Conservation (phyloP, 169 alveolate species). For the Fabrea salina region DNA sequence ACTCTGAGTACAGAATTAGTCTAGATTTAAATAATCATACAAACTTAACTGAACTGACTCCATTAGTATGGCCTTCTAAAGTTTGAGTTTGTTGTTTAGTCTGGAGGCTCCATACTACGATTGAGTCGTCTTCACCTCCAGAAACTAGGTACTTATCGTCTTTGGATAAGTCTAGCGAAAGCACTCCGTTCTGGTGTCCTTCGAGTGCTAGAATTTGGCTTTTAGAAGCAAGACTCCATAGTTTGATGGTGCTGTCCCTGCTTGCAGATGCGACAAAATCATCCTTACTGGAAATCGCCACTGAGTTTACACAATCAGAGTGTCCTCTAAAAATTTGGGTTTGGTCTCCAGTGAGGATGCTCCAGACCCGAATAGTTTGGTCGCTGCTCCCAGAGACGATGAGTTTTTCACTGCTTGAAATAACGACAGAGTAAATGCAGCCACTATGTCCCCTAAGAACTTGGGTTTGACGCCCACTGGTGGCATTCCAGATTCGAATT, state of each 20-base stretch:
- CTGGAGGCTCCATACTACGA: conserved; percentile 1
- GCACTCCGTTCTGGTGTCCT: not conserved
- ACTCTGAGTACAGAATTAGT: too few species aligned
- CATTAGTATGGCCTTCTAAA: too few species aligned
- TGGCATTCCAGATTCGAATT: not conserved
- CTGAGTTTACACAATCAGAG: not conserved
- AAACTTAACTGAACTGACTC: too few species aligned
- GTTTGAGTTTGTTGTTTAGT: too few species aligned
- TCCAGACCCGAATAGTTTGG: conserved; percentile 3
- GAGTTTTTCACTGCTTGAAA: not conserved
- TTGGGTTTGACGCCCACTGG: not conserved
- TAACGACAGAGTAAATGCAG: not conserved
- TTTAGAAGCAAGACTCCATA: not conserved
- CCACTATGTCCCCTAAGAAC: conserved; percentile 6
- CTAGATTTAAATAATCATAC: too few species aligned
- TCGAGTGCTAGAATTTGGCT: not conserved
- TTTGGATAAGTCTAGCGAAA: not conserved
- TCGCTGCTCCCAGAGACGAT: conserved; percentile 10
- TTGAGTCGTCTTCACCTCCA: not conserved
- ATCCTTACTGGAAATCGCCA: not conserved
- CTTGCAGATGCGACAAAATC: not conserved
- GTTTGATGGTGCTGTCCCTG: not conserved
- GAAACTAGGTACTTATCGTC: not conserved
- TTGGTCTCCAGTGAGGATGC: not conserved
- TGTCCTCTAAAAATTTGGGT: not conserved